These are phyloP conservation scores for Thielaviopsis euricoi DNA, from an alignment of 2,329 filamentous ascomycete species.

Conservation along the genomic window DNA sequence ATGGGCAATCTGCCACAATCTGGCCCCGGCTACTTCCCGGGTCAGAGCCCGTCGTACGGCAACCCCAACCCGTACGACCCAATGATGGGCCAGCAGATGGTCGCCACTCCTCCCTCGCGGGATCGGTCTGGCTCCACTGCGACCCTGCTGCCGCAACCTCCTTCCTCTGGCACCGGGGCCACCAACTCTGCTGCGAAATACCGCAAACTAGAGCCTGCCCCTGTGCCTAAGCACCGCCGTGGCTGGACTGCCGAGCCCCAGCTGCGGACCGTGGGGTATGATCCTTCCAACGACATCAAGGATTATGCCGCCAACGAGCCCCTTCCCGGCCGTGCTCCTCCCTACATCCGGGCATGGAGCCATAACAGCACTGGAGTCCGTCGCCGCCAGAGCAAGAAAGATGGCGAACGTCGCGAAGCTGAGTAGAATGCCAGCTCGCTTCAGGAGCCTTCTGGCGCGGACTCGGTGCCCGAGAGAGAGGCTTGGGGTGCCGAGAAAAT, in stretches of 20 bases:
- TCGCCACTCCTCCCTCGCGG: neutral
- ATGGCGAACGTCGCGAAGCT: constrained; percentile 11
- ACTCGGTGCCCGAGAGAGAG: neutral
- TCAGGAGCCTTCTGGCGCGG: neutral
- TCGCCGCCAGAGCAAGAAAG: constrained; percentile 7
- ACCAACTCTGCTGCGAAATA: constrained; percentile 24
- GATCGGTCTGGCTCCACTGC: constrained; percentile 5
- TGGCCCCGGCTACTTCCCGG: neutral
- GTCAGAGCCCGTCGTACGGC: constrained; percentile 1
- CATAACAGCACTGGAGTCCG: constrained; percentile 19
- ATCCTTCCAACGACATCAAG: constrained; percentile 38
- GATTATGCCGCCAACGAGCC: constrained; percentile 39
- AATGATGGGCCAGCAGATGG: neutral
- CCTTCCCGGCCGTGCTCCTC: constrained; percentile 37
- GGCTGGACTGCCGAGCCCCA: constrained; percentile 31
- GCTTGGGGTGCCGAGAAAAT: neutral
- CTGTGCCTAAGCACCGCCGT: constrained; percentile 33
- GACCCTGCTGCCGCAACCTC: constrained; percentile 3
- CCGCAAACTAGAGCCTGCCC: constrained; percentile 41
- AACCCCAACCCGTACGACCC: constrained; percentile 5
- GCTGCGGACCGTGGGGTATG: constrained; percentile 41
- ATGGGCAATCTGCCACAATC: neutral
- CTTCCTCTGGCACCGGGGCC: neutral
- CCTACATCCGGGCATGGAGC: constrained; percentile 41
- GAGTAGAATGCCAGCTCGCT: constrained; percentile 12